These are phyloP conservation scores for Plantago major DNA, from an alignment of 257 asterid species.

Conservation along the genomic window DNA sequence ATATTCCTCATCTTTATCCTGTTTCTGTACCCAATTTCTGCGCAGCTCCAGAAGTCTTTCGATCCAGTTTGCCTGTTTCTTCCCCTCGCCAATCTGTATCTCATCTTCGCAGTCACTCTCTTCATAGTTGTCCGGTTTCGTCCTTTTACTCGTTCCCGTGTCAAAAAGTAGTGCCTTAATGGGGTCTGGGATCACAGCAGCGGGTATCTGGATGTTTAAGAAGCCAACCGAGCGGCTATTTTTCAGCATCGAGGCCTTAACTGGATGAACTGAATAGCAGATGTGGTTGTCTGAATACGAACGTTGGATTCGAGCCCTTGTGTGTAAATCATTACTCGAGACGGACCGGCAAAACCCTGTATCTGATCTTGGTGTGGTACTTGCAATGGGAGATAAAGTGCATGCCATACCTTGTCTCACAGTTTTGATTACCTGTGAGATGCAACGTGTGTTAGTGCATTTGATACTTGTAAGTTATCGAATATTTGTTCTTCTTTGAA, in stretches of 20 bases:
- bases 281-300: constrained; percentile 50
- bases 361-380: constrained; percentile 23
- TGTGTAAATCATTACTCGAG: constrained; percentile 20
- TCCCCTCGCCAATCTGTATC: constrained; percentile 22
- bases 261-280: constrained; percentile 17
- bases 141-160: constrained; percentile 30
- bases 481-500: constrained; percentile 15
- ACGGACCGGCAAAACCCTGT: constrained; percentile 33
- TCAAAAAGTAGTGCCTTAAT: constrained; percentile 42
- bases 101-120: constrained; percentile 22
- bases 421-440: constrained; percentile 4
- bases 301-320: constrained; percentile 24
- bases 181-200: constrained; percentile 42
- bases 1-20: constrained; percentile 23
- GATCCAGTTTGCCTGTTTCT: constrained; percentile 60
- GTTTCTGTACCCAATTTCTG: constrained; percentile 48
- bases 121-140: constrained; percentile 6
- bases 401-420: constrained; percentile 39
- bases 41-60: constrained; percentile 57
- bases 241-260: constrained; percentile 40
- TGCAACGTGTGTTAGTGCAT: constrained; percentile 2
- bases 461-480: neutral
- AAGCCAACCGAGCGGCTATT: constrained; percentile 40
- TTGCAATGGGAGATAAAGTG: constrained; percentile 34
- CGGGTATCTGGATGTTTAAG: constrained; percentile 45